Evolutionary conservation across 2,329 filamentous ascomycete genomes (phyloP).

Genomic region (Neurospora crassa): DNA sequence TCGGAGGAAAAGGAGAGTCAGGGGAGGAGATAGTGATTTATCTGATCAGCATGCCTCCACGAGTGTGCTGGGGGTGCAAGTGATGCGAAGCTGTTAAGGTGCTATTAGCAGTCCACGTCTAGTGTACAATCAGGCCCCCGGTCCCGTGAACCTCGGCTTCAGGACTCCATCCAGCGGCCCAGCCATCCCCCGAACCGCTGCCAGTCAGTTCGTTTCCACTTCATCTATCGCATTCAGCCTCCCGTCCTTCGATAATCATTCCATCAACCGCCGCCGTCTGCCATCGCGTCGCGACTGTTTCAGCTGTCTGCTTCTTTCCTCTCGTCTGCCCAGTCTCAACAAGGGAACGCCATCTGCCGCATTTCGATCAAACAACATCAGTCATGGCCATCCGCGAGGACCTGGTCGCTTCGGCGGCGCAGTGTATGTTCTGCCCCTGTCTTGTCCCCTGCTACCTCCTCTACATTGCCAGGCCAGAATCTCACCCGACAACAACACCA

Average conservation of each 20-base stretch:
- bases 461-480: background rate
- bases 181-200: background rate
- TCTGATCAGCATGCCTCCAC: background rate
- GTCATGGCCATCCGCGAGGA: constrained; percentile 87
- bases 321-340: background rate
- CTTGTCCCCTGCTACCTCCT: constrained; percentile 16
- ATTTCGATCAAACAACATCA: constrained; percentile 5
- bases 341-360: background rate
- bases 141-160: background rate
- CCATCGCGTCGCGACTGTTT: background rate
- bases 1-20: background rate
- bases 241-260: background rate
- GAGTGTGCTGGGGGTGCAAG: background rate
- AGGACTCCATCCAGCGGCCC: background rate
- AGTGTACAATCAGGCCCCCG: background rate
- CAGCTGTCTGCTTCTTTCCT: background rate
- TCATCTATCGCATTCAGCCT: background rate
- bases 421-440: constrained; percentile 16
- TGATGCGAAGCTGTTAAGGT: background rate
- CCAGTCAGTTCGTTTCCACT: background rate
- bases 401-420: constrained; percentile 64
- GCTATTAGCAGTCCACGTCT: background rate
- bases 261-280: background rate
- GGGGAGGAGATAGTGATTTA: background rate
- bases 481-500: background rate